These are phyloP conservation scores for Closterium sp. DNA, from an alignment of 139 green algal species.

Conservation along the genomic window DNA sequence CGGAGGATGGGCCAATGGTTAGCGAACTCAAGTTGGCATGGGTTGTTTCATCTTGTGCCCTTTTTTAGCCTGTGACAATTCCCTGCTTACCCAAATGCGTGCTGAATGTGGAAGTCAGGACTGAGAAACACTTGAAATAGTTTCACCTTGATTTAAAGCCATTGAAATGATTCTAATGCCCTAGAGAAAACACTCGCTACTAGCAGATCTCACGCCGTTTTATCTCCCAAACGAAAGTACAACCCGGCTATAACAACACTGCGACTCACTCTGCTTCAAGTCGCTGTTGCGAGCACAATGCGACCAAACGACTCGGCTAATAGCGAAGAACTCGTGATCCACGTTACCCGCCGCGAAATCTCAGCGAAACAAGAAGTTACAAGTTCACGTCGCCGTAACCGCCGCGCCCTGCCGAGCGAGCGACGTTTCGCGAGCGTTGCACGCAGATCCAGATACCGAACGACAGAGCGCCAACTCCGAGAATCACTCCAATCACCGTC, in stretches of 20 bases:
- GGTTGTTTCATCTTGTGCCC: no score
- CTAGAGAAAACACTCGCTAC: neutral
- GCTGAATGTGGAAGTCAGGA: no score
- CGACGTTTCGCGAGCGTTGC: neutral
- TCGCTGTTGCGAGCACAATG: neutral
- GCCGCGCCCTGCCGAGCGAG: no score
- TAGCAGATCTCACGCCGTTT: neutral
- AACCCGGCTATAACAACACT: neutral
- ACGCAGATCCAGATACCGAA: neutral
- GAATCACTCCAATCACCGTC: neutral
- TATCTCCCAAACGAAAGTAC: neutral
- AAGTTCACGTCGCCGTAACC: neutral
- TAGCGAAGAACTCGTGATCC: neutral
- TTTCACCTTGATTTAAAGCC: no score
- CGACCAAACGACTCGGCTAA: neutral
- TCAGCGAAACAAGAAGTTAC: neutral
- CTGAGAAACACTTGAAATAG: no score
- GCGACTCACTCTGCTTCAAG: neutral
- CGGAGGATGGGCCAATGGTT: no score
- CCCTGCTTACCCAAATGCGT: no score
- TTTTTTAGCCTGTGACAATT: no score
- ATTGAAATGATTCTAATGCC: neutral
- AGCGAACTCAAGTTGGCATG: no score
- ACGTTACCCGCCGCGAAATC: neutral
- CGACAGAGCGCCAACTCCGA: neutral